These are phyloP conservation scores for Flaveria floridana DNA, from an alignment of 140 eudicot species.

Conservation along the genomic window DNA sequence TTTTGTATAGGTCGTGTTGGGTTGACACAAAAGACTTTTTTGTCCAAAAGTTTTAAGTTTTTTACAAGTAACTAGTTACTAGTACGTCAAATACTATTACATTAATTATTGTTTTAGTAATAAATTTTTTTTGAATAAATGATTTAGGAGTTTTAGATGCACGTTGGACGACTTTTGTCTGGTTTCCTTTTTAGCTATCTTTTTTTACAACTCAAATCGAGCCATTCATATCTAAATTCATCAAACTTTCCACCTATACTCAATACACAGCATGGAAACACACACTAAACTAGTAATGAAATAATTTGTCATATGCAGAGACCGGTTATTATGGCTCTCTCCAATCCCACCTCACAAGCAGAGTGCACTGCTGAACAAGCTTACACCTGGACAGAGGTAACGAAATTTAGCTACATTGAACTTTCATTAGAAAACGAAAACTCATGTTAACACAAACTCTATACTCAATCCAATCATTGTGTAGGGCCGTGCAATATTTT, in stretches of 20 bases:
- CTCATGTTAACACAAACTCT: constrained; percentile 12
- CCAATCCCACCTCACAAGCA: constrained; percentile 94
- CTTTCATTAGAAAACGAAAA: neutral
- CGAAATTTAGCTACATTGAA: neutral
- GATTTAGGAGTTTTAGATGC: neutral
- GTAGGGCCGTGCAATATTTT: constrained; percentile 86
- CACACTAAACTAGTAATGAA: constrained; percentile 6
- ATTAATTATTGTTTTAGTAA: neutral
- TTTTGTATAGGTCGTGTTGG: neutral
- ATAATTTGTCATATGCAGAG: constrained; percentile 46
- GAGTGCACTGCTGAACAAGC: constrained; percentile 99
- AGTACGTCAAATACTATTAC: neutral
- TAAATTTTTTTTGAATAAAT: neutral
- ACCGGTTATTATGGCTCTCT: constrained; percentile 94
- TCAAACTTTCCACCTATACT: neutral
- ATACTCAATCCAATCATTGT: constrained; percentile 10
- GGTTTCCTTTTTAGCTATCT: neutral
- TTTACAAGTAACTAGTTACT: neutral
- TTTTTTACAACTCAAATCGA: neutral
- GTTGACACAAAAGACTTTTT: neutral
- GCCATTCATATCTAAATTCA: neutral
- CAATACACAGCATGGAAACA: neutral
- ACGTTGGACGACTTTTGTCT: neutral
- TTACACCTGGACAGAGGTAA: constrained; percentile 86
- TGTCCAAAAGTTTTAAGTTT: neutral